phyloP scores from a whole-genome alignment of 75 land plant species.

The Ceratopteris richardii region DNA sequence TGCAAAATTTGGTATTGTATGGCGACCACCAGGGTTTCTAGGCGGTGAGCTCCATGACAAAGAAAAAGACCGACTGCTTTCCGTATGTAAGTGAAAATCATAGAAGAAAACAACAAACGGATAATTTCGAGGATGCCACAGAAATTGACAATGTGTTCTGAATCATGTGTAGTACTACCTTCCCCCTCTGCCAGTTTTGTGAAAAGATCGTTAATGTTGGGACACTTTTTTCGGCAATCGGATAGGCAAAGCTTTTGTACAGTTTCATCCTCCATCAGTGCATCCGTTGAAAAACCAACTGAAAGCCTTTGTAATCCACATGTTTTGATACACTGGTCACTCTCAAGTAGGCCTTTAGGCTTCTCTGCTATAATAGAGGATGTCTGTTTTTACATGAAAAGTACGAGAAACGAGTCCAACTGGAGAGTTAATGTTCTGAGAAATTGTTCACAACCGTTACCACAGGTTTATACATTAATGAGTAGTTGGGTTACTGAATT shows the following conservation, averaged over 20 bases:
- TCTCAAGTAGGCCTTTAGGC: slow-evolving; percentile 14
- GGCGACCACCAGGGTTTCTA: neutral
- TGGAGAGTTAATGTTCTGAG: neutral
- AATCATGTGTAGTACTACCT: slow-evolving; percentile 8
- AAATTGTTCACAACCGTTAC: no score
- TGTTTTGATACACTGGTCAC: slow-evolving; percentile 14
- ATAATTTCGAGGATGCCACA: no score
- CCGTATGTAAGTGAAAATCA: neutral
- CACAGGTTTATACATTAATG: neutral
- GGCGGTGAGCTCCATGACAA: neutral
- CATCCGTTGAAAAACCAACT: slow-evolving; percentile 26
- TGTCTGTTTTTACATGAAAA: slow-evolving; percentile 14
- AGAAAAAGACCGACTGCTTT: neutral
- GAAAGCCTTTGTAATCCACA: slow-evolving; percentile 29
- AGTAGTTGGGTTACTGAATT: neutral
- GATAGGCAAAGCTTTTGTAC: slow-evolving; percentile 20
- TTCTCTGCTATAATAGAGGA: neutral
- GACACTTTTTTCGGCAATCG: slow-evolving; percentile 27
- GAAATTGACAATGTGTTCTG: no score
- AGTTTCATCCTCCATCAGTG: slow-evolving; percentile 13
- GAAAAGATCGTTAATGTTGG: slow-evolving; percentile 35
- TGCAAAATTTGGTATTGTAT: neutral
- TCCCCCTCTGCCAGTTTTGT: slow-evolving; percentile 31
- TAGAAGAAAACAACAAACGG: neutral
- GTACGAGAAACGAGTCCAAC: neutral